phyloP scores from a whole-genome alignment of 345 rosid species.

The Eucalyptus albens region DNA sequence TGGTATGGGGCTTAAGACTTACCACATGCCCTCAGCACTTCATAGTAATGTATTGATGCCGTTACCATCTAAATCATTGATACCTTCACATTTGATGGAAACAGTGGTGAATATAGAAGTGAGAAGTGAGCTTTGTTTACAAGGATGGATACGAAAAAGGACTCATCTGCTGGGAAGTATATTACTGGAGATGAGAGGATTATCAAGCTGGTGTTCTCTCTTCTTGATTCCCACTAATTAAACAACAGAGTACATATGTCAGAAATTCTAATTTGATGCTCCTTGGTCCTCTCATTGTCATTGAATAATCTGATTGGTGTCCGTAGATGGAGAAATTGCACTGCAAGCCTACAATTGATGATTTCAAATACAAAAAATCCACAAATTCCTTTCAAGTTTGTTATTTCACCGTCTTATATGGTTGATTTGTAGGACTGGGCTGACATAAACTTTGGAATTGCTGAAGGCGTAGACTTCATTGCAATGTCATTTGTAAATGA shows the following conservation, averaged over 20 bases:
- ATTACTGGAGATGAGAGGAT: neutral
- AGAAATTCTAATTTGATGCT: neutral
- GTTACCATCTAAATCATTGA: neutral
- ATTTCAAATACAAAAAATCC: neutral
- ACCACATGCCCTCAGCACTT: neutral
- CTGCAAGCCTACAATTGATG: neutral
- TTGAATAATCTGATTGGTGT: neutral
- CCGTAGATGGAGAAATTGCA: neutral
- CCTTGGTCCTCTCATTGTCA: neutral
- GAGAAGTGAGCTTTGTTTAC: neutral
- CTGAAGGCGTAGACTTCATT: constrained; percentile 56
- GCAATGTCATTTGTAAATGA: constrained; percentile 55
- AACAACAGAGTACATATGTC: neutral
- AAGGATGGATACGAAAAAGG: neutral
- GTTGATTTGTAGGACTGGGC: constrained; percentile 44
- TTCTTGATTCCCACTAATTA: neutral
- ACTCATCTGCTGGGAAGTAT: neutral
- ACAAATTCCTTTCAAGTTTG: neutral
- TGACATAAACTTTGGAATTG: constrained; percentile 46
- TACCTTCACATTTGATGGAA: neutral
- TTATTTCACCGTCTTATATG: neutral
- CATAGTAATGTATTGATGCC: neutral
- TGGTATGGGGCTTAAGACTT: neutral
- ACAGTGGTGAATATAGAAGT: neutral
- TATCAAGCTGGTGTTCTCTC: neutral